Base-by-base conservation (phyloP, 2,329 filamentous ascomycete species). In the Xylariaceae sp. region DNA sequence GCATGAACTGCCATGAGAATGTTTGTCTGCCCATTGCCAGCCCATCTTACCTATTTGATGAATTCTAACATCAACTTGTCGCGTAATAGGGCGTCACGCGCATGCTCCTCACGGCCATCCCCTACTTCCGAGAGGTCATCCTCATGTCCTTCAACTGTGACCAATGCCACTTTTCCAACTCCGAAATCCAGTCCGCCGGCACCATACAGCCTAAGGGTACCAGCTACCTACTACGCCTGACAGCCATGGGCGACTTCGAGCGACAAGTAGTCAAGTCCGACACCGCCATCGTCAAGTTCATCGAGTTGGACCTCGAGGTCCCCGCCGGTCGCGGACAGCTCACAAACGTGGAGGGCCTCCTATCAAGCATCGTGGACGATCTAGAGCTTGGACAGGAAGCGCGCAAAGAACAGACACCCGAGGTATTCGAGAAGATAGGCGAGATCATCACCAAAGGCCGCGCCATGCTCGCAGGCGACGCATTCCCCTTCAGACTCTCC, bases 111-210 rank as follows among this genome's bases (percentile, higher is more conserved):
- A 95, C 95, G 14, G 83, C 84, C 57, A 96, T 99, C 48, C 94
- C 94, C 14, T 97, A 90, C 78, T 99, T 99, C 77, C 90, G 90
- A 73, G 92, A 99, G 70, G 85, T 99, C 56, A 90, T 99, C 63
- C 82, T 99, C 69, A 96, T 96, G 85, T 97, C 92, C 55, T 99
- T 99, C 71, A 81, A 82, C 58, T 99, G 94, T 76, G 84, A 89
- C 6, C 83, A 96, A 71, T 99, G 94, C 74, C 76, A 84, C 66
- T 86, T 92, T 71, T 83, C 87, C 58, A 96, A 97, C 75, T 91
- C 91, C 69, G 92, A 96, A 62, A 87, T 99, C 61, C 92, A 96
- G 67, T 85, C 91, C 9, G 94, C 94, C 27, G 90, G 90, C 54
- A 83, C 90, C 61, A 92, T 97, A 54, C 94, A 97, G 72, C 86